These are phyloP conservation scores for Tripterygium wilfordii DNA, from an alignment of 177 flowering plant species.

Conservation along the genomic window DNA sequence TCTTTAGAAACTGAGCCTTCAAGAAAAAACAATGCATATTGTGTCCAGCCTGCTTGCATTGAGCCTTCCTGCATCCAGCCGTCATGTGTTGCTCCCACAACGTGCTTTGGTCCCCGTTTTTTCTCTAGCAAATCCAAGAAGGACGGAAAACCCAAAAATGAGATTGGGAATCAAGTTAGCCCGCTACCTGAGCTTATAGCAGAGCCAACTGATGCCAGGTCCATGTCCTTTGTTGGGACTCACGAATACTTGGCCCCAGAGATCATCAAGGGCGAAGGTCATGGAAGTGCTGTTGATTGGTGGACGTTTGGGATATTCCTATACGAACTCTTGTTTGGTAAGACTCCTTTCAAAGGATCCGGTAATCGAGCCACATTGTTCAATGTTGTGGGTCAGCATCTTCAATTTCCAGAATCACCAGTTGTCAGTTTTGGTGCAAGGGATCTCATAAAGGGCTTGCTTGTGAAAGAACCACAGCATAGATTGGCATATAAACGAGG, in stretches of 20 bases:
- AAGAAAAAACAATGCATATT: conserved; percentile 52
- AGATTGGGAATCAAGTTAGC: conserved; percentile 69
- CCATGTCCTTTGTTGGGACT: conserved; percentile 97
- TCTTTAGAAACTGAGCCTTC: conserved; percentile 54
- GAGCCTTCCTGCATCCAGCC: conserved; percentile 87
- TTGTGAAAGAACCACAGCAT: conserved; percentile 89
- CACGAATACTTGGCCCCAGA: conserved; percentile 96
- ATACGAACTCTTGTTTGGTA: conserved; percentile 81
- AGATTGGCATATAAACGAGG: conserved; percentile 86
- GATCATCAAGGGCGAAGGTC: conserved; percentile 96
- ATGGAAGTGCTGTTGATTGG: conserved; percentile 98
- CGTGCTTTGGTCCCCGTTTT: conserved; percentile 80
- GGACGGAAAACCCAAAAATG: conserved; percentile 59
- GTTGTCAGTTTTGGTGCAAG: conserved; percentile 78
- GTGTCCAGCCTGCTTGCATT: conserved; percentile 84
- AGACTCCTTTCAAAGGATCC: conserved; percentile 90
- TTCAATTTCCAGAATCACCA: conserved; percentile 88
- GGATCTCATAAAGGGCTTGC: conserved; percentile 80
- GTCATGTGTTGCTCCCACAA: conserved; percentile 64
- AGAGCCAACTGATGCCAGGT: conserved; percentile 87
- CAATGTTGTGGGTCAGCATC: conserved; percentile 91
- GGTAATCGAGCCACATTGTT: conserved; percentile 89
- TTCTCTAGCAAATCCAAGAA: conserved; percentile 79
- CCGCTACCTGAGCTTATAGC: conserved; percentile 91
- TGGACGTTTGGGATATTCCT: conserved; percentile 97